Evolutionary conservation across 805 yeast genomes (phyloP).

Genomic region (Myxozyma geophila): DNA sequence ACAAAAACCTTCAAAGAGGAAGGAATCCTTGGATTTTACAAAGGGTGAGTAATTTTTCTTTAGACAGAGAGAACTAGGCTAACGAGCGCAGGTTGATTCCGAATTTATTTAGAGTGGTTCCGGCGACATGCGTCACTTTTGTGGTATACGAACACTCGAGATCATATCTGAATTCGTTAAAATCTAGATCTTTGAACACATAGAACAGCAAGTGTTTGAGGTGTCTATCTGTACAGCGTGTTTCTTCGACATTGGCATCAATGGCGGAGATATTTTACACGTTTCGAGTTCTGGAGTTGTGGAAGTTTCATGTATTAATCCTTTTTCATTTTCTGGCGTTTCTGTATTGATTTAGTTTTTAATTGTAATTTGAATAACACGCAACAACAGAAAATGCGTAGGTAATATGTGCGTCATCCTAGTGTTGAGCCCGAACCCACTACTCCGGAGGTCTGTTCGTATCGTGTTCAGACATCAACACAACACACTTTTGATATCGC

Average conservation of each 20-base stretch:
- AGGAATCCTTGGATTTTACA: conserved; percentile 74
- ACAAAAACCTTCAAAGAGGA: conserved; percentile 52
- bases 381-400: neutral
- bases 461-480: too few relatives aligned
- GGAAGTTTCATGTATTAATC: neutral
- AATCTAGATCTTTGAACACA: neutral
- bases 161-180: conserved; percentile 6
- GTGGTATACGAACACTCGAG: conserved; percentile 67
- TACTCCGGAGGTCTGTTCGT: too few relatives aligned
- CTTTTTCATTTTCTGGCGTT: neutral
- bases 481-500: too few relatives aligned
- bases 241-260: neutral
- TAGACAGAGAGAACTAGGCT: neutral
- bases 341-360: neutral
- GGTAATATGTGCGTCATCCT: too few relatives aligned
- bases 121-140: conserved; percentile 91
- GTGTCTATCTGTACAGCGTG: neutral
- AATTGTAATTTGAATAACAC: too few relatives aligned
- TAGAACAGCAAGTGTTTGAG: neutral
- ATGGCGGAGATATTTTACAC: too few relatives aligned
- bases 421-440: too few relatives aligned
- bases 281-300: neutral
- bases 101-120: conserved; percentile 79
- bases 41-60: conserved; percentile 54
- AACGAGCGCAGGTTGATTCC: conserved; percentile 54